These are phyloP conservation scores for Dactylellina drechsleri DNA, from an alignment of 2,329 filamentous ascomycete species.

Conservation along the genomic window DNA sequence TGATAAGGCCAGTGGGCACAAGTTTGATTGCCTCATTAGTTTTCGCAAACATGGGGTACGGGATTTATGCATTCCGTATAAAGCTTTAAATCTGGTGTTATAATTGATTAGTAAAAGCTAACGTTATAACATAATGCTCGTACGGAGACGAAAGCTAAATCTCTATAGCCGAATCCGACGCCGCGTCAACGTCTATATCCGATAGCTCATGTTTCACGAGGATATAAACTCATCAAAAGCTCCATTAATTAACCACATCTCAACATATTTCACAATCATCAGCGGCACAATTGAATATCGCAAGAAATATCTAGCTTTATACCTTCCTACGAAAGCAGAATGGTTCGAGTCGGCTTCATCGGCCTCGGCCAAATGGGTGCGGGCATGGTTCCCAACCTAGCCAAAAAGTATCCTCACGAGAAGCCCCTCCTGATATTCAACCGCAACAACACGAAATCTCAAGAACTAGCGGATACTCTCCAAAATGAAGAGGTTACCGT, in stretches of 20 bases:
- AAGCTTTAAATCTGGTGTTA: too few species aligned
- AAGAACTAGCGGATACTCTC: constrained; percentile 70
- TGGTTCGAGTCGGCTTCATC: constrained; percentile 74
- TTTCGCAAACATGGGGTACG: too few species aligned
- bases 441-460: constrained; percentile 74
- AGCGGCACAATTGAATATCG: not conserved
- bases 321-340: constrained; percentile 11
- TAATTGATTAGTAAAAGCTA: too few species aligned
- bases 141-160: too few species aligned
- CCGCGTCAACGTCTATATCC: too few species aligned
- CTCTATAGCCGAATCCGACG: too few species aligned
- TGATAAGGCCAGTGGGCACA: not conserved
- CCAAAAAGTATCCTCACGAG: constrained; percentile 77
- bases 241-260: not conserved
- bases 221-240: constrained; percentile 22
- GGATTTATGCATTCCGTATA: not conserved
- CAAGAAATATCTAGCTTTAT: too few species aligned
- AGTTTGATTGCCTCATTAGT: too few species aligned
- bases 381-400: constrained; percentile 85
- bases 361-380: constrained; percentile 87
- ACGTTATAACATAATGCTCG: too few species aligned
- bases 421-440: constrained; percentile 82
- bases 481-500: constrained; percentile 14
- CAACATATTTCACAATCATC: not conserved
- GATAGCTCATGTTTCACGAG: not conserved